phyloP scores from a whole-genome alignment of 2,329 filamentous ascomycete species.

The Ophiocordyceps camponoti-saundersi region DNA sequence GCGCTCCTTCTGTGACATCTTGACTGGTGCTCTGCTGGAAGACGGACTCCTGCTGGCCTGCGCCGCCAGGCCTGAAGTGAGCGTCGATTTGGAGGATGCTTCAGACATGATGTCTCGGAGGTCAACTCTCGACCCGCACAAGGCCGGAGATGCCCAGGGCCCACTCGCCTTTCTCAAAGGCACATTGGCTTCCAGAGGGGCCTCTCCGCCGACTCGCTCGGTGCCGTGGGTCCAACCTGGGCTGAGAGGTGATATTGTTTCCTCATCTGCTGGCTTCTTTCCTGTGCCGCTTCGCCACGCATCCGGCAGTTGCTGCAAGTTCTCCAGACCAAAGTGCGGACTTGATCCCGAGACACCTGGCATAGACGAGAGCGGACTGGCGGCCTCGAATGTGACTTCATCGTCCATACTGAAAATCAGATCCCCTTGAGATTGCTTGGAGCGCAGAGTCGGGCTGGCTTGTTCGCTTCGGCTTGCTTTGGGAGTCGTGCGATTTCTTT shows the following conservation, averaged over 20 bases:
- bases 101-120: conserved; percentile 61
- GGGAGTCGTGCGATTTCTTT: conserved; percentile 28
- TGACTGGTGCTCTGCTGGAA: conserved; percentile 27
- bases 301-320: conserved; percentile 13
- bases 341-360: conserved; percentile 5
- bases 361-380: conserved; percentile 12
- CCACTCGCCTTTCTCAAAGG: conserved; percentile 10
- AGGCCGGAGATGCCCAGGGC: conserved; percentile 31
- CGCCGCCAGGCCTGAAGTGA: conserved; percentile 36
- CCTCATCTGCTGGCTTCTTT: conserved; percentile 1
- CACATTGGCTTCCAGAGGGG: background rate
- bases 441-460: conserved; percentile 48
- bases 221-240: background rate
- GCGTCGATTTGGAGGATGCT: conserved; percentile 30
- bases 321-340: conserved; percentile 10
- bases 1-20: conserved; percentile 80
- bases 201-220: background rate
- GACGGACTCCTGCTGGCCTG: conserved; percentile 25
- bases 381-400: conserved; percentile 27
- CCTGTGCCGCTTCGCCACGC: conserved; percentile 10
- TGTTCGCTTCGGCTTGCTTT: conserved; percentile 34
- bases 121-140: conserved; percentile 48
- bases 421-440: conserved; percentile 53
- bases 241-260: background rate
- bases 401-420: conserved; percentile 94